phyloP scores from a whole-genome alignment of 2,329 filamentous ascomycete genomes.

The Parastagonospora nodorum region DNA sequence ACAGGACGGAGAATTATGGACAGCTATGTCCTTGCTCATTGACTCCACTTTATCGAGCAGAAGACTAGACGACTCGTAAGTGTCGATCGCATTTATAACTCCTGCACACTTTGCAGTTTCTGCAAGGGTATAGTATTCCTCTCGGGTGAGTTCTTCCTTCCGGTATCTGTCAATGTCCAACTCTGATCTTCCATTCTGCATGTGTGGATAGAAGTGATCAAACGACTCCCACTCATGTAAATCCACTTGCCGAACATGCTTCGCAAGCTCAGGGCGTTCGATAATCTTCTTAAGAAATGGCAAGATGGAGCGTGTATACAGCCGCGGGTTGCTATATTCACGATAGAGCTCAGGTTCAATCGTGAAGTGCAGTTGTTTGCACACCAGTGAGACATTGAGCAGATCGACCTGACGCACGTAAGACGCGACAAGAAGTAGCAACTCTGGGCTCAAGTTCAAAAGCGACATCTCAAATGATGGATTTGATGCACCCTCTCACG shows the following conservation, averaged over 20 bases:
- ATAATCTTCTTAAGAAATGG: conserved; percentile 7
- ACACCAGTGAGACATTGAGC: conserved; percentile 16
- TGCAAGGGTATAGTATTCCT: conserved; percentile 2
- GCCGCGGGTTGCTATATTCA: conserved; percentile 9
- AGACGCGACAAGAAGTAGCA: conserved; percentile 14
- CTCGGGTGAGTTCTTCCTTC: neutral
- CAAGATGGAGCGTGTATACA: neutral
- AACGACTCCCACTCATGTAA: neutral
- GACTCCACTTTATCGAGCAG: conserved; percentile 2
- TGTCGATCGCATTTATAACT: conserved; percentile 6
- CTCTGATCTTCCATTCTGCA: neutral
- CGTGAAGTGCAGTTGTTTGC: conserved; percentile 7
- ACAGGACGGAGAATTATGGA: too few species aligned
- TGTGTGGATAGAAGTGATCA: neutral
- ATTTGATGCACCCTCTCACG: too few species aligned
- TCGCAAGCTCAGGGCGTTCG: conserved; percentile 5
- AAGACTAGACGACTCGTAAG: conserved; percentile 7
- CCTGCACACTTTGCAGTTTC: conserved; percentile 10
- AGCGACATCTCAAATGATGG: neutral
- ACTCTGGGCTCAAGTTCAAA: conserved; percentile 12
- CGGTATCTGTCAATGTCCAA: neutral
- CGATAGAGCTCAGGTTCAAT: conserved; percentile 18
- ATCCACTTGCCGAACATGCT: conserved; percentile 6
- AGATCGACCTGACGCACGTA: conserved; percentile 15
- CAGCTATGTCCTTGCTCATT: neutral